Evolutionary conservation across 208 protist species (phyloP), one percentile per base, ranked within the genome.

Genomic region (Trypanosoma boissoni): DNA sequence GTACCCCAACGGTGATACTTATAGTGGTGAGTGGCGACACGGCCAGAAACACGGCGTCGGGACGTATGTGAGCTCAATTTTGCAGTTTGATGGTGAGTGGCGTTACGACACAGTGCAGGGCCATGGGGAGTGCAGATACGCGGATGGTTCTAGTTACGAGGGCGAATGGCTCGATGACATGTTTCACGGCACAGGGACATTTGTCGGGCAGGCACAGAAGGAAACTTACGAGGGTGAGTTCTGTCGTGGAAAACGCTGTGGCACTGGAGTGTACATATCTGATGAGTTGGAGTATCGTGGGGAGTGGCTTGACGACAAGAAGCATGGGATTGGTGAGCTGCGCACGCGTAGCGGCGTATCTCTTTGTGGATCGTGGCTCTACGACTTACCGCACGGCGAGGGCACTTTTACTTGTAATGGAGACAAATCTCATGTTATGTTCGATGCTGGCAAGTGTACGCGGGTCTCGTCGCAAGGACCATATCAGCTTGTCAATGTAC

Each of bases 61-160:
- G 24, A 76, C 39, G 24, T 89, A 94, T 58, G 83, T 69, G 28
- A 86, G 67, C 72, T 65, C 53, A 23, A 46, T 48, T 29, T 54
- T 62, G 21, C 72, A 74, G 18, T 80, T 90, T 27, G 81, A 91
- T 37, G 92, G 92, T 44, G 57, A 82, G 32, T 97, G 92, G 90
- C 18, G 51, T 18, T 83, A 84, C 55, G 88, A 83, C 4, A 52
- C 71, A 36, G 52, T 85, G 27, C 51, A 85, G 8, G 92, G 92
- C 18, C 9, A 36, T 34, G 92, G 77, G 4, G 70, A 76, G 5
- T 89, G 87, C 55, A 36, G 44, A 28, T 92, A 92, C 48, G 64
- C 59, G 0, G 78, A 97, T 59, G 83, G 77, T 27, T 84, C 76
- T 21, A 53, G 46, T 46, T 96, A 92, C 67, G 73, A 72, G 18